Conservation (phyloP, 352 stramenopile species). For the Pythium sukuiense region DNA sequence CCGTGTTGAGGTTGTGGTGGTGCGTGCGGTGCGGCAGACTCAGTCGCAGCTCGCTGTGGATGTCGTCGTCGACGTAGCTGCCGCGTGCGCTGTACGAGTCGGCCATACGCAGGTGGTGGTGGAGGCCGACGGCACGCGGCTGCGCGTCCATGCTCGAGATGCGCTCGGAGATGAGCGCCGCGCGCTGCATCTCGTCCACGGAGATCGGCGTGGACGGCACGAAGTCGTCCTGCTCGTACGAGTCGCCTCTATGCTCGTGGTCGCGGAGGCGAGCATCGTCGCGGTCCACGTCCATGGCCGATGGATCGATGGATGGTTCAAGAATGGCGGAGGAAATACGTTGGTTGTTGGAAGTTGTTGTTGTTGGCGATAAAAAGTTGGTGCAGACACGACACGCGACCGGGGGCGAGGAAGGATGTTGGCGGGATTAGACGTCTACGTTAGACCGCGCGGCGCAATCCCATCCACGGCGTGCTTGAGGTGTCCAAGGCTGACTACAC, state of each 20-base stretch:
- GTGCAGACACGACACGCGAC: neutral
- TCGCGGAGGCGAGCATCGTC: neutral
- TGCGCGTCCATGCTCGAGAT: conserved; percentile 26
- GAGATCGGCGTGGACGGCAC: conserved; percentile 29
- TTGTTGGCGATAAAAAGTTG: neutral
- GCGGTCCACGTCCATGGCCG: neutral
- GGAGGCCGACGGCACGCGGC: conserved; percentile 21
- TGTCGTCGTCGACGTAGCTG: conserved; percentile 6
- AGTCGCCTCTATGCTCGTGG: conserved; percentile 2
- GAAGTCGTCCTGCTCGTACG: conserved; percentile 22
- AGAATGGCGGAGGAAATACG: neutral
- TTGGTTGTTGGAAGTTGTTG: neutral
- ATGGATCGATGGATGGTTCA: neutral
- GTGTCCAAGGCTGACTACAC: neutral
- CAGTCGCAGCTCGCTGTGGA: neutral
- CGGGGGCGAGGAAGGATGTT: neutral
- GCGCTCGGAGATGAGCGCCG: conserved; percentile 29
- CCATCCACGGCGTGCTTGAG: neutral
- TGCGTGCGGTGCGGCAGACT: conserved; percentile 4
- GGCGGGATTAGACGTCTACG: neutral
- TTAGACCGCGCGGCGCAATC: neutral
- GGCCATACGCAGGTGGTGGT: conserved; percentile 17
- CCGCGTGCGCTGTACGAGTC: conserved; percentile 12
- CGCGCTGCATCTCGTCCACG: conserved; percentile 25
- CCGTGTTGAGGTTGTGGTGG: conserved; percentile 23